Conservation (phyloP, 2,329 filamentous ascomycete genomes). For the Lasiodiplodia citricola region DNA sequence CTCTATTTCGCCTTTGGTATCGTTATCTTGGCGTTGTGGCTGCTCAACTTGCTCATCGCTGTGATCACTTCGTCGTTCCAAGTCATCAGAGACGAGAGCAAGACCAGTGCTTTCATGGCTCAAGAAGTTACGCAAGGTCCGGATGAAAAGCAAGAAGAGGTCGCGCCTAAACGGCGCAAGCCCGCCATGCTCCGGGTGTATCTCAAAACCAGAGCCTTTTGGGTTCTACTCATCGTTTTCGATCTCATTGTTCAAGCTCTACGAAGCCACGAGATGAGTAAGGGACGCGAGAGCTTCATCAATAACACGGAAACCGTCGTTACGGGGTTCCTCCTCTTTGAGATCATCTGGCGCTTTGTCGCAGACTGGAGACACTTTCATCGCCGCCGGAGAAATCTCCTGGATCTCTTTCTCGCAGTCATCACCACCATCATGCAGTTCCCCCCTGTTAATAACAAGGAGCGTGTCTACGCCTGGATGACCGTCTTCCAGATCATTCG, state of each 20-base stretch:
- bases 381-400: conserved; percentile 72
- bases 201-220: conserved; percentile 74
- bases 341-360: conserved; percentile 80
- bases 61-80: conserved; percentile 99
- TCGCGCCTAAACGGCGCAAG: conserved; percentile 48
- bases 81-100: conserved; percentile 95
- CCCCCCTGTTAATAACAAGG: conserved; percentile 70
- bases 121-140: conserved; percentile 60
- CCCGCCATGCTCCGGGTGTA: conserved; percentile 71
- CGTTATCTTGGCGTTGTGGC: conserved; percentile 93
- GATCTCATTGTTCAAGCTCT: conserved; percentile 80
- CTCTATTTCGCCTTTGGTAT: conserved; percentile 68
- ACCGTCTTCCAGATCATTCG: conserved; percentile 92
- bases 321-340: conserved; percentile 77
- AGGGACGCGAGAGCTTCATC: conserved; percentile 66
- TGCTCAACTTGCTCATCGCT: conserved; percentile 91
- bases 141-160: conserved; percentile 44
- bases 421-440: conserved; percentile 85
- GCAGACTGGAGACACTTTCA: conserved; percentile 84
- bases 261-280: conserved; percentile 77
- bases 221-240: conserved; percentile 80
- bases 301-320: conserved; percentile 73
- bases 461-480: conserved; percentile 80
- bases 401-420: conserved; percentile 80
- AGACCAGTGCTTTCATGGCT: conserved; percentile 87